phyloP scores from a whole-genome alignment of 2,329 filamentous ascomycete genomes.

The Colletotrichum acutatum region DNA sequence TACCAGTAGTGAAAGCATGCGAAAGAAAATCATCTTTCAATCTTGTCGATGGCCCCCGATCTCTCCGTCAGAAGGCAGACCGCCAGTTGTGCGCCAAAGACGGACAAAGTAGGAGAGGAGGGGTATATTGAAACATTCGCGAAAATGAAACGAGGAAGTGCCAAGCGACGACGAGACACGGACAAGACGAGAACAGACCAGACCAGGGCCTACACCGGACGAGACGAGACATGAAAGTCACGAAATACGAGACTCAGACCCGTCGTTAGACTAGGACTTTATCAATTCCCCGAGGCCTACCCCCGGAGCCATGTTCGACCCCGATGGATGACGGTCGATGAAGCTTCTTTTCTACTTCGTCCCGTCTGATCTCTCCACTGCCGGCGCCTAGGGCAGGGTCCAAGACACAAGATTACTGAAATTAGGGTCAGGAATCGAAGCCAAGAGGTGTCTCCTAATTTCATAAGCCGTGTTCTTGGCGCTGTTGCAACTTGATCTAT shows the following conservation, averaged over 20 bases:
- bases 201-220: not conserved
- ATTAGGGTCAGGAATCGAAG: not conserved
- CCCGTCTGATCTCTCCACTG: not conserved
- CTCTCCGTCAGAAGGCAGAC: not conserved
- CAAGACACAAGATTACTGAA: not conserved
- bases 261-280: not conserved
- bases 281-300: conserved; percentile 5
- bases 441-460: not conserved
- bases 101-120: not conserved
- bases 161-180: conserved; percentile 15
- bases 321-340: not conserved
- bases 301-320: conserved; percentile 4
- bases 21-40: not conserved
- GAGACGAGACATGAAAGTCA: not conserved
- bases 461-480: not conserved
- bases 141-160: conserved; percentile 25
- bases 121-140: conserved; percentile 16
- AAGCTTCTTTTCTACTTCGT: not conserved
- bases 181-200: conserved; percentile 12
- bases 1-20: not conserved
- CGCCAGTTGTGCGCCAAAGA: not conserved
- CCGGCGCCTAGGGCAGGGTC: not conserved
- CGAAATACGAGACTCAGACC: not conserved
- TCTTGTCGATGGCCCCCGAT: not conserved
- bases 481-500: not conserved